Percentiles rank a stretch among this genome's conserved stretches.
phyloP scores from a whole-genome alignment of 306 rosid genomes.

The Morella rubra region DNA sequence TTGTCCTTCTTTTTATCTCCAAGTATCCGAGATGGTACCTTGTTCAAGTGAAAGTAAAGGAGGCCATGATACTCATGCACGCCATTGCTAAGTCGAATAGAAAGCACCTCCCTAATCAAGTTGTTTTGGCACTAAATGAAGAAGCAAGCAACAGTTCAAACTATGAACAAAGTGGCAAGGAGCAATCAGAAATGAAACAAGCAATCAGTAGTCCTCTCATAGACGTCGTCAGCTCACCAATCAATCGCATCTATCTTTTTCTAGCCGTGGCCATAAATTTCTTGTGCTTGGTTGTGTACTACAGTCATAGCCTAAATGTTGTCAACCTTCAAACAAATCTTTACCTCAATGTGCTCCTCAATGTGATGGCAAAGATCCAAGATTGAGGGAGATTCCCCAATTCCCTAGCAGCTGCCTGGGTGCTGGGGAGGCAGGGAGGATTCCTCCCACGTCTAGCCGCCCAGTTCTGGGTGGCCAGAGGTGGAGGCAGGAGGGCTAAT shows the following conservation, averaged over 20 bases:
- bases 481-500: too few species aligned
- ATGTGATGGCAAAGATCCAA: slow-evolving; percentile 85
- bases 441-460: too few species aligned
- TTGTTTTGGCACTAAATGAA: slow-evolving; percentile 53
- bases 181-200: slow-evolving; percentile 20
- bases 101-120: slow-evolving; percentile 52
- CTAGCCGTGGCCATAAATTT: slow-evolving; percentile 59
- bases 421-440: too few species aligned
- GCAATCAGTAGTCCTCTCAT: slow-evolving; percentile 54
- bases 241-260: slow-evolving; percentile 55
- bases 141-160: slow-evolving; percentile 29
- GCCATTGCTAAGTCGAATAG: slow-evolving; percentile 58
- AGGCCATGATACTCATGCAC: slow-evolving; percentile 68
- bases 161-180: slow-evolving; percentile 5
- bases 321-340: slow-evolving; percentile 67
- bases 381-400: too few species aligned
- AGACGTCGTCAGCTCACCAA: slow-evolving; percentile 59
- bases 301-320: slow-evolving; percentile 75
- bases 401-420: too few species aligned
- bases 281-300: slow-evolving; percentile 68
- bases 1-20: slow-evolving; percentile 62
- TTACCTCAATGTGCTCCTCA: slow-evolving; percentile 62
- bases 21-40: slow-evolving; percentile 98
- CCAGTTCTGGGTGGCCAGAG: too few species aligned
- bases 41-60: slow-evolving; percentile 52